A percentile compares a stretch with the other conserved stretches of the same genome.
Evolutionary conservation across 2,329 filamentous ascomycete species (phyloP).

Genomic region (Juglanconis oblonga): DNA sequence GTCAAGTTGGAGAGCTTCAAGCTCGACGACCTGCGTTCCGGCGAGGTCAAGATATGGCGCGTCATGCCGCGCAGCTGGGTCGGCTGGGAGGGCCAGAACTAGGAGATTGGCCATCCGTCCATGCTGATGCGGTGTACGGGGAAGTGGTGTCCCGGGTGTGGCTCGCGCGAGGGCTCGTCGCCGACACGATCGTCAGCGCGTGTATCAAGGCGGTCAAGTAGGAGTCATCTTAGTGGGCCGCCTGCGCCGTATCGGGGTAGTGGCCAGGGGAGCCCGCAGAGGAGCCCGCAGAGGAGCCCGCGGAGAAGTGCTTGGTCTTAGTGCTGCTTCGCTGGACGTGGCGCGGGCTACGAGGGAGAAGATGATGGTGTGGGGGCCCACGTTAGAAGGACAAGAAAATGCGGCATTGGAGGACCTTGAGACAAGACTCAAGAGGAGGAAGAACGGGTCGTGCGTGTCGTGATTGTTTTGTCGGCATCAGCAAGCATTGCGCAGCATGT

Average conservation of each 20-base stretch:
- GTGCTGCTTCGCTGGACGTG: slow-evolving; percentile 12
- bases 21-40: slow-evolving; percentile 84
- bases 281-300: background rate
- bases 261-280: background rate
- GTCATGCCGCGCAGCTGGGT: slow-evolving; percentile 92
- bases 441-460: background rate
- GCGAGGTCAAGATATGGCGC: slow-evolving; percentile 96
- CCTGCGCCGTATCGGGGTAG: background rate
- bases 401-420: background rate
- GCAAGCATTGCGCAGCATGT: background rate
- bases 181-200: background rate
- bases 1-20: slow-evolving; percentile 92
- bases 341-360: background rate
- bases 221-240: background rate
- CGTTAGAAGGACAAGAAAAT: background rate
- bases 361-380: background rate
- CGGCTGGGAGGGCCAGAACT: slow-evolving; percentile 71
- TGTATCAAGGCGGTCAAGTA: background rate
- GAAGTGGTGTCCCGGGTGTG: slow-evolving; percentile 7
- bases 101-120: slow-evolving; percentile 28
- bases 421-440: background rate
- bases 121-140: slow-evolving; percentile 10
- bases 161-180: background rate
- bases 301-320: slow-evolving; percentile 10
- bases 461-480: background rate